Percentiles rank a stretch among this genome's conserved stretches.
These are phyloP conservation scores for Phytophthora agathidicida DNA, from an alignment of 352 stramenopile genomes.

Conservation along the genomic window DNA sequence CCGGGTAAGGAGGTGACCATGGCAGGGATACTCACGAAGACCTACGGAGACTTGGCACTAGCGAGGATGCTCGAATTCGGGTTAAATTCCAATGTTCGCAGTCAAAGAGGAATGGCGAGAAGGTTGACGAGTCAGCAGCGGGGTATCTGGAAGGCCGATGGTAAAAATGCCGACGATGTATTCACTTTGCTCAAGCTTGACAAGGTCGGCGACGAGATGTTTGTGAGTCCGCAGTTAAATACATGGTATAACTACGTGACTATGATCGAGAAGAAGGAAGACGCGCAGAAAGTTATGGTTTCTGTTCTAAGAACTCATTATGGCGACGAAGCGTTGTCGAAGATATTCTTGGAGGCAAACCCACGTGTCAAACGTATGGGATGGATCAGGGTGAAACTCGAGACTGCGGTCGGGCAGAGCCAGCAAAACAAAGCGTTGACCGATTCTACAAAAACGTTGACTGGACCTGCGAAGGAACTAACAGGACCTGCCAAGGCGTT, in stretches of 20 bases:
- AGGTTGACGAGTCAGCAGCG: neutral
- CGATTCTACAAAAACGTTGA: too few species aligned
- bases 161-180: neutral
- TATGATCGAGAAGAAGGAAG: neutral
- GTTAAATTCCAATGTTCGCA: neutral
- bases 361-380: neutral
- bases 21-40: neutral
- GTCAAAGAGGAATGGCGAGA: neutral
- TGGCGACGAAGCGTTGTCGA: neutral
- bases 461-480: too few species aligned
- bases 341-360: constrained; percentile 2
- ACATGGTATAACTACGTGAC: constrained; percentile 12
- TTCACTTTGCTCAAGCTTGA: constrained; percentile 4
- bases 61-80: neutral
- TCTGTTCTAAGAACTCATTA: constrained; percentile 4
- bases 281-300: neutral
- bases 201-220: neutral
- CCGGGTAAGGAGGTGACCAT: constrained; percentile 8
- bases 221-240: neutral
- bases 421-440: neutral
- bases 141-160: neutral
- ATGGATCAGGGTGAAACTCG: neutral
- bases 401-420: neutral
- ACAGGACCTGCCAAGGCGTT: too few species aligned
- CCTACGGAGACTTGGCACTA: constrained; percentile 12